phyloP scores from a whole-genome alignment of 2,329 filamentous ascomycete species.

The Didymella exigua region DNA sequence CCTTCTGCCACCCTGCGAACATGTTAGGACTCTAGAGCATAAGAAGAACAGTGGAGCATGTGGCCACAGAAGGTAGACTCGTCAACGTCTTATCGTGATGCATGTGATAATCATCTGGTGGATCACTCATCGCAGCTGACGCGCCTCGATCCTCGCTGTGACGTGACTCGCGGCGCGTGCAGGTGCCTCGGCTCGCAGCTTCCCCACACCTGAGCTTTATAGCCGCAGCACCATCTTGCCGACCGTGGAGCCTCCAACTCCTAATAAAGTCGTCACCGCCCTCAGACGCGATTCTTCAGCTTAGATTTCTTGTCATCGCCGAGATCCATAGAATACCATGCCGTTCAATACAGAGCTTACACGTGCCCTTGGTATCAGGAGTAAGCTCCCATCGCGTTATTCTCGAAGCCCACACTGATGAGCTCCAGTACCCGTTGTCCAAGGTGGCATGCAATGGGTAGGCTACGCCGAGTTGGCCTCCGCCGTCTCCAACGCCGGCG shows the following conservation, averaged over 20 bases:
- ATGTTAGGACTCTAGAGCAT: too few relatives aligned
- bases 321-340: conserved; percentile 50
- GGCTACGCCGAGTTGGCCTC: conserved; percentile 79
- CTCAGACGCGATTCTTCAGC: neutral
- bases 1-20: too few relatives aligned
- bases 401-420: conserved; percentile 48
- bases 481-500: conserved; percentile 71
- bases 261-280: conserved; percentile 9
- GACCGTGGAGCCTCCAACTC: conserved; percentile 13
- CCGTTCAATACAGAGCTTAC: conserved; percentile 69
- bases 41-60: too few relatives aligned
- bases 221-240: conserved; percentile 21
- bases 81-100: too few relatives aligned
- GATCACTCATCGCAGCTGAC: conserved; percentile 8
- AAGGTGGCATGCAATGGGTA: conserved; percentile 87
- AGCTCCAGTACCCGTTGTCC: conserved; percentile 73
- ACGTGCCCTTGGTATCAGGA: conserved; percentile 63
- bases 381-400: conserved; percentile 24
- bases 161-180: conserved; percentile 21
- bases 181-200: conserved; percentile 34
- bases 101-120: neutral
- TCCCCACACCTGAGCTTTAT: conserved; percentile 33
- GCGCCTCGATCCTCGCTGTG: conserved; percentile 17
- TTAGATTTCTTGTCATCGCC: neutral
- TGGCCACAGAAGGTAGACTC: too few relatives aligned